Evolutionary conservation across 208 protist genomes (phyloP).

Genomic region (Trypanosomatidae sp.): DNA sequence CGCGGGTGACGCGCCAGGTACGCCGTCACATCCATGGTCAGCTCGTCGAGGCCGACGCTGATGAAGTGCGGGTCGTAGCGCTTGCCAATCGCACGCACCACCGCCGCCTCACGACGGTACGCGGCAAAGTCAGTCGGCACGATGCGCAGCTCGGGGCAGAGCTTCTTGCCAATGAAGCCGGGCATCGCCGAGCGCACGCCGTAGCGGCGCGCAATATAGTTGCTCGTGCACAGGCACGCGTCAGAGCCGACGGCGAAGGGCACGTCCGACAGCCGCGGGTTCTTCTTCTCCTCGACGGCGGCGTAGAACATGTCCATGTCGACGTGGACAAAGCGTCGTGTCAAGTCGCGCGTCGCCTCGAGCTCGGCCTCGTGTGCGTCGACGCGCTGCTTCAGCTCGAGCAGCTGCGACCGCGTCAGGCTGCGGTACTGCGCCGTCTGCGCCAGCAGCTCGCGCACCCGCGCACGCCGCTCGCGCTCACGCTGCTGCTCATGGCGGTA

Average conservation of each 20-base stretch:
- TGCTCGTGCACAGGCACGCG: conserved; percentile 86
- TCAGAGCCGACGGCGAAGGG: conserved; percentile 89
- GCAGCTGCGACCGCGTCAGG: neutral
- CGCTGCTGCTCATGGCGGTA: conserved; percentile 31
- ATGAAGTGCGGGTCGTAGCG: conserved; percentile 61
- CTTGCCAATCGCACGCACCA: conserved; percentile 36
- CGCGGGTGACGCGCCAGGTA: conserved; percentile 8
- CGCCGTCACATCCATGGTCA: conserved; percentile 56
- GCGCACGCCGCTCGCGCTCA: conserved; percentile 5
- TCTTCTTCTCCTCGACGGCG: conserved; percentile 68
- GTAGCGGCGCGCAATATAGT: conserved; percentile 88
- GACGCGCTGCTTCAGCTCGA: neutral
- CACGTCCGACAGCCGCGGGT: conserved; percentile 48
- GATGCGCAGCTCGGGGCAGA: conserved; percentile 68
- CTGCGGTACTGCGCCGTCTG: conserved; percentile 6
- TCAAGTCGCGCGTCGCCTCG: conserved; percentile 22
- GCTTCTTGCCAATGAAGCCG: conserved; percentile 80
- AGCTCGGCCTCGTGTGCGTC: conserved; percentile 10
- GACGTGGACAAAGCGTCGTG: conserved; percentile 38
- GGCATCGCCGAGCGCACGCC: conserved; percentile 92
- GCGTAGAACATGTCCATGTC: conserved; percentile 90
- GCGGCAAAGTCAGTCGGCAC: conserved; percentile 40
- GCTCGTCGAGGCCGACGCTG: conserved; percentile 45
- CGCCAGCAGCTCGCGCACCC: conserved; percentile 8
- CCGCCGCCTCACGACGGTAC: conserved; percentile 29